A percentile compares a stretch with the other conserved stretches of the same genome.
Conservation (phyloP, 495 filamentous ascomycete species). For the Xylaria palmicola region DNA sequence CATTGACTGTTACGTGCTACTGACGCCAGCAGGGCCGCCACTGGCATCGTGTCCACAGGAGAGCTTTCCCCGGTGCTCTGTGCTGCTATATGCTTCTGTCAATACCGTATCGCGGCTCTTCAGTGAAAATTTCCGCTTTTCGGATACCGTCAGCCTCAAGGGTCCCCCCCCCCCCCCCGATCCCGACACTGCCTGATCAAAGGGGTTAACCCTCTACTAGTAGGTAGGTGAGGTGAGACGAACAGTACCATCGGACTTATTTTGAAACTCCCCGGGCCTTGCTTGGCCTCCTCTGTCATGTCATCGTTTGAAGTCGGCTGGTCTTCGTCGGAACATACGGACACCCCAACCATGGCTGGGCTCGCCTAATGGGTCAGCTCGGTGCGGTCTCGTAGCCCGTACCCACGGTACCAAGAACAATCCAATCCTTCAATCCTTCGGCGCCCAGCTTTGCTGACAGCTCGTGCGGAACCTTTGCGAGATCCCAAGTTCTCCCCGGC, state of each 20-base stretch:
- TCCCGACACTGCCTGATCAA: not conserved
- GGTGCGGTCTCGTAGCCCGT: not conserved
- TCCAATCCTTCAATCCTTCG: constrained; percentile 9
- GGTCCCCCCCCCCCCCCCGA: not conserved
- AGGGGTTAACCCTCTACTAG: not conserved
- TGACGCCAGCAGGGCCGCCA: no score
- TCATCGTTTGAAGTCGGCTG: constrained; percentile 1
- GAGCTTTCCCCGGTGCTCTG: no score
- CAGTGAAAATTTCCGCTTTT: not conserved
- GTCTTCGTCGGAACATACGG: constrained; percentile 10
- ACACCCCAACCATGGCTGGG: not conserved
- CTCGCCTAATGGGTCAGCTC: constrained; percentile 3
- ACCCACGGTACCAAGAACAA: constrained; percentile 4
- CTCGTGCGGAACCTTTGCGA: not conserved
- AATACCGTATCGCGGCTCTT: not conserved
- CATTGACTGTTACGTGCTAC: no score
- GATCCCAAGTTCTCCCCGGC: not conserved
- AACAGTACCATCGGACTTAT: constrained; percentile 9
- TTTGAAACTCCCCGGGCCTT: constrained; percentile 1
- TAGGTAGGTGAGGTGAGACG: no score
- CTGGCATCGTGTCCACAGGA: no score
- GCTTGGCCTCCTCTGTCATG: not conserved
- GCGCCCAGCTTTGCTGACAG: not conserved
- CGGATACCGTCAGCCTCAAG: not conserved
- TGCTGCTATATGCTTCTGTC: not conserved